These are phyloP conservation scores for Immersiporthe knoxdaviesiana DNA, from an alignment of 2,329 filamentous ascomycete species.

Conservation along the genomic window DNA sequence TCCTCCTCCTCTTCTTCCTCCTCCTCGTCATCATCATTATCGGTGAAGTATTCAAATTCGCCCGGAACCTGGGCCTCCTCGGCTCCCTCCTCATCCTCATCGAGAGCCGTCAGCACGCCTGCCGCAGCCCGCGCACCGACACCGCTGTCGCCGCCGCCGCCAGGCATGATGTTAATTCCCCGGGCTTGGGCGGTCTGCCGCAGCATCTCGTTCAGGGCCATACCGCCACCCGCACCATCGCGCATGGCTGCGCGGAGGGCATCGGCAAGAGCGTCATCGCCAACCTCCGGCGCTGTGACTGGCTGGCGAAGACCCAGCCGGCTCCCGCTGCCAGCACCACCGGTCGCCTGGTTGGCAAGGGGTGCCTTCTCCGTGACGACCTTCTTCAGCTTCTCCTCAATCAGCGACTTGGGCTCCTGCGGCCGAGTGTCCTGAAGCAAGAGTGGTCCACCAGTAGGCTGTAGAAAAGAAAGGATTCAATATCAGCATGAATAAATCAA, in stretches of 20 bases:
- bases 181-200: constrained; percentile 43
- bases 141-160: constrained; percentile 31
- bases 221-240: constrained; percentile 39
- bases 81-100: constrained; percentile 78
- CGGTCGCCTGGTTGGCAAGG: constrained; percentile 47
- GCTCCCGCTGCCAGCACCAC: constrained; percentile 37
- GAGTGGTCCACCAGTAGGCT: constrained; percentile 93
- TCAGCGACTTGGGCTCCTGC: constrained; percentile 74
- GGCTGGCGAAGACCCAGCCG: constrained; percentile 28
- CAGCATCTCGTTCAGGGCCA: constrained; percentile 49
- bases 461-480: constrained; percentile 12
- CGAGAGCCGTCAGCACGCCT: constrained; percentile 81
- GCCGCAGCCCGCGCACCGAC: constrained; percentile 68
- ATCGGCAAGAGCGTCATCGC: constrained; percentile 34
- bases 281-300: constrained; percentile 25
- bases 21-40: constrained; percentile 59
- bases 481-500: constrained; percentile 43
- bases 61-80: constrained; percentile 72
- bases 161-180: constrained; percentile 31
- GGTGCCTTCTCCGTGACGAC: constrained; percentile 65
- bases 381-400: constrained; percentile 94
- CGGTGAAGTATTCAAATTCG: constrained; percentile 80
- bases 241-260: constrained; percentile 37
- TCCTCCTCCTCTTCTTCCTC: constrained; percentile 52
- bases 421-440: constrained; percentile 86